These are phyloP conservation scores for Fusarium torulosum DNA, from an alignment of 2,329 filamentous ascomycete genomes.

Conservation along the genomic window DNA sequence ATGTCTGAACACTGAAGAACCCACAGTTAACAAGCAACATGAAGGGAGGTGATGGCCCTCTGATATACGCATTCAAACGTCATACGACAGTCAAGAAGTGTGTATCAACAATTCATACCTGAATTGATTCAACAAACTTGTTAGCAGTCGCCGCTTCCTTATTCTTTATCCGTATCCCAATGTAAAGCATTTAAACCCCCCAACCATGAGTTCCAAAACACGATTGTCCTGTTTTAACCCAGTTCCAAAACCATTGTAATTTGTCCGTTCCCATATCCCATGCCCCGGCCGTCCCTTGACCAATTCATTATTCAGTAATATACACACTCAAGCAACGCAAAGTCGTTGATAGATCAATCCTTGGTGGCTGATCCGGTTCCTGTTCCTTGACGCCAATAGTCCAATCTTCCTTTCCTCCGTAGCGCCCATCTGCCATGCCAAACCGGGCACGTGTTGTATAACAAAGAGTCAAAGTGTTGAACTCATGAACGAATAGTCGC, in stretches of 20 bases:
- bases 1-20: too few species aligned
- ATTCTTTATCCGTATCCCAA: slow-evolving; percentile 1
- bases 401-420: slow-evolving; percentile 29
- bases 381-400: slow-evolving; percentile 39
- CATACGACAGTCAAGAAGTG: not conserved
- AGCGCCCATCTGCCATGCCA: slow-evolving; percentile 25
- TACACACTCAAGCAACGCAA: slow-evolving; percentile 18
- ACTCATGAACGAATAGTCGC: not conserved
- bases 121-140: not conserved
- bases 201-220: slow-evolving; percentile 32
- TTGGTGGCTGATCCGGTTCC: slow-evolving; percentile 3
- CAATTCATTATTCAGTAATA: slow-evolving; percentile 18
- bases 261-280: slow-evolving; percentile 17
- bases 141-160: not conserved
- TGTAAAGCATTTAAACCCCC: slow-evolving; percentile 18
- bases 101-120: not conserved
- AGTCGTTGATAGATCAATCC: not conserved
- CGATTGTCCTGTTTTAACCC: slow-evolving; percentile 37
- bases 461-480: slow-evolving; percentile 15
- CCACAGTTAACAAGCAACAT: too few species aligned
- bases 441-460: slow-evolving; percentile 29
- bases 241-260: slow-evolving; percentile 17
- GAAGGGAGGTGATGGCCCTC: too few species aligned
- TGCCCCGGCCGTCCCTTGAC: not conserved
- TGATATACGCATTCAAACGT: too few species aligned